phyloP scores from a whole-genome alignment of 2,329 filamentous ascomycete species.

The Chrysoporthe cubensis region DNA sequence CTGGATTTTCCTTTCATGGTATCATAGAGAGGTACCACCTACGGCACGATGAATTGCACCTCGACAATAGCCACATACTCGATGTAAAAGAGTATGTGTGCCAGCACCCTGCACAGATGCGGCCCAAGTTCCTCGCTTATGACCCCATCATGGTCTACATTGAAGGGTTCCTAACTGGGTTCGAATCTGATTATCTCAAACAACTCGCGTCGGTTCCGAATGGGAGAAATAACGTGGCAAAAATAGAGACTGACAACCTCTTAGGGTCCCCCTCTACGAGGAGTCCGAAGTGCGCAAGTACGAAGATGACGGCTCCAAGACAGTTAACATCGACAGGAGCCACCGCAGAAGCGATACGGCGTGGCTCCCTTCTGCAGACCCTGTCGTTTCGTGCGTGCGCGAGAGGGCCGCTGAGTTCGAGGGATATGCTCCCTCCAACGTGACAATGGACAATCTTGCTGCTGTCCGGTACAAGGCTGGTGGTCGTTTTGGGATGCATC shows the following conservation, averaged over 20 bases:
- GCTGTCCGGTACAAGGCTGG: neutral
- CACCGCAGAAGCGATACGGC: conserved; percentile 4
- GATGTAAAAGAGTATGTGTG: neutral
- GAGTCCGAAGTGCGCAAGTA: conserved; percentile 2
- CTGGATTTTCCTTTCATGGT: neutral
- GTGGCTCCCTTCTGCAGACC: neutral
- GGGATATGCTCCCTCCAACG: conserved; percentile 4
- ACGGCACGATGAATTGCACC: neutral
- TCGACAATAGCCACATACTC: neutral
- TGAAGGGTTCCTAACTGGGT: conserved; percentile 1
- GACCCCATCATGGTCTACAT: conserved; percentile 6
- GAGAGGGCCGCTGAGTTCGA: conserved; percentile 1
- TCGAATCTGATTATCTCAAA: conserved; percentile 7
- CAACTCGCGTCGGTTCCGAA: neutral
- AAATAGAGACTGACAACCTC: neutral
- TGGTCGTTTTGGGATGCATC: conserved; percentile 4
- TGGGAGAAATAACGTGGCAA: neutral
- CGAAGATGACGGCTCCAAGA: conserved; percentile 6
- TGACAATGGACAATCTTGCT: neutral
- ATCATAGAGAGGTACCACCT: neutral
- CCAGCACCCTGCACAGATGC: conserved; percentile 1
- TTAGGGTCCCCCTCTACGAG: neutral
- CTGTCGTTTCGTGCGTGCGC: neutral
- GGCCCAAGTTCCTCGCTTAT: conserved; percentile 1
- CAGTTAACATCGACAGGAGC: neutral